Percentiles rank a stretch among this genome's conserved stretches.
These are phyloP conservation scores for Xylariaceae sp. DNA, from an alignment of 2,329 filamentous ascomycete genomes.

Conservation along the genomic window DNA sequence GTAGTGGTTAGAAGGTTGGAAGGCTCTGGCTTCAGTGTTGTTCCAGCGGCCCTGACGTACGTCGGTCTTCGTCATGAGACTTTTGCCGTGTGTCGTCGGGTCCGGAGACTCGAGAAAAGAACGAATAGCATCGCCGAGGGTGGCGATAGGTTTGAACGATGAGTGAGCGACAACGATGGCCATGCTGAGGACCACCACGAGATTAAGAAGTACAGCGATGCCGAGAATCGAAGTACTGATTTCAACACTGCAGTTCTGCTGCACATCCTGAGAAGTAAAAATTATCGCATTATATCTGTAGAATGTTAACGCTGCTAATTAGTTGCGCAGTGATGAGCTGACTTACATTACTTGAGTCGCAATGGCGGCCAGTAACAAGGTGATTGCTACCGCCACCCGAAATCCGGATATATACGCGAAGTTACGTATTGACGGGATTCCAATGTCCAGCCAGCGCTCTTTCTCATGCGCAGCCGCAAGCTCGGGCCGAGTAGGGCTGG, in stretches of 20 bases:
- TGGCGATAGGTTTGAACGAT: conserved; percentile 26
- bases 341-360: conserved; percentile 47
- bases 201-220: conserved; percentile 28
- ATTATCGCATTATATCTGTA: conserved; percentile 49
- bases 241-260: conserved; percentile 34
- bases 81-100: conserved; percentile 31
- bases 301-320: conserved; percentile 7
- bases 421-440: conserved; percentile 49
- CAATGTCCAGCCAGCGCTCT: conserved; percentile 48
- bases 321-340: background rate
- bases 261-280: conserved; percentile 33
- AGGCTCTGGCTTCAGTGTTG: conserved; percentile 38
- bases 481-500: conserved; percentile 48
- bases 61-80: conserved; percentile 44
- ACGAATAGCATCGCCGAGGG: conserved; percentile 28
- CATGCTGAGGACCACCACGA: conserved; percentile 23
- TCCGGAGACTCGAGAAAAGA: conserved; percentile 27
- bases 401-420: conserved; percentile 37
- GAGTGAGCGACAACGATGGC: conserved; percentile 20
- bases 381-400: conserved; percentile 33
- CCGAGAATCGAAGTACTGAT: conserved; percentile 41
- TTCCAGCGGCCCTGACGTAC: conserved; percentile 40
- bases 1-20: conserved; percentile 34
- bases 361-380: conserved; percentile 39
- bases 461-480: conserved; percentile 41